Base-by-base conservation (phyloP, 352 stramenopile genomes). In the Phytophthora colocasiae region DNA sequence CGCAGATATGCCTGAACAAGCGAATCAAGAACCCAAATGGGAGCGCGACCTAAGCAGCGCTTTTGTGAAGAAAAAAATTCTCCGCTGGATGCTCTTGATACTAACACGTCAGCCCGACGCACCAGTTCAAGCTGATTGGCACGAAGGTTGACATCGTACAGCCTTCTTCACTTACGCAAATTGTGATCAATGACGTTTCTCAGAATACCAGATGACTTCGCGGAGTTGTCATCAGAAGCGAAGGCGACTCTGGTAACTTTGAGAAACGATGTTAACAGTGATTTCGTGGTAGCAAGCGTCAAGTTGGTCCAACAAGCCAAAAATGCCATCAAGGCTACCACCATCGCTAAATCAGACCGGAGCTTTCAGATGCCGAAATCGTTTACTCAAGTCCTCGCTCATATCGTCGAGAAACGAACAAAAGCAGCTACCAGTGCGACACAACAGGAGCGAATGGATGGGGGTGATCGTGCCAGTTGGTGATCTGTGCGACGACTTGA, bases 11-110 rank as follows among this genome's bases (percentile, higher is more conserved):
- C 27, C 6, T 7, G 27, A 31, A 31, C 27, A 31, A 31, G 27
- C 7, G 2, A 31, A 31, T 3, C 27, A 31, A 31, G 27, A 31
- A 3, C 6, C 27, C 2, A 31, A 31, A 31, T 31, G 27, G 27
- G 27, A 31, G 27, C 2, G 27, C 2, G 6, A n/a, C n/a, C 7
- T 0, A 51, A 44, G 32, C 43, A 69, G 19, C 58, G 31, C 0
- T 73, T 73, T 62, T 65, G 1, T n/a, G 52, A 73, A 36, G 19
- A 54, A 22, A 57, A n/a, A 63, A 3, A 45, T 73, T 1, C 48
- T 69, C 2, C 22, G 19, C 2, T 69, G 66, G 63, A 24, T 71
- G 2, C 31, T 34, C 2, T 41, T 66, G n/a, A n/a, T 71, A 2
- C 17, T 58, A 4, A 15, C 50, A 32, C 49, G 57, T 2, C 57